Evolutionary conservation across 208 protist genomes (phyloP).

Genomic region (Leishmania tropica): DNA sequence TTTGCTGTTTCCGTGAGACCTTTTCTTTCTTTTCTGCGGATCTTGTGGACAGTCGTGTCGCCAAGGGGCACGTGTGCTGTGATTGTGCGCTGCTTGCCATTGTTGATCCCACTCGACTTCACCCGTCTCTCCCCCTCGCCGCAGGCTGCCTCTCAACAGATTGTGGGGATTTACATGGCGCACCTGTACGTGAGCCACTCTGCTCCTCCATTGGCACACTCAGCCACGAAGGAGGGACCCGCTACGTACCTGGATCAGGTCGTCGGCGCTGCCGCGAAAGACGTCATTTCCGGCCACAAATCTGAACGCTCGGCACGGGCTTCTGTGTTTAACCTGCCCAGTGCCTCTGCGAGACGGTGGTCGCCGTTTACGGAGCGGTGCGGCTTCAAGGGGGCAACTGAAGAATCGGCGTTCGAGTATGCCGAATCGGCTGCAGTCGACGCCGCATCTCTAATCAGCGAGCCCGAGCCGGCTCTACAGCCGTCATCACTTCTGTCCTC

Average conservation of each 20-base stretch:
- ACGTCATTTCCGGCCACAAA: no score
- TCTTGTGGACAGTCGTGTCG: no score
- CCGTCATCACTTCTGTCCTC: no score
- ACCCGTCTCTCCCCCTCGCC: not conserved
- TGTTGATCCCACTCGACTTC: not conserved
- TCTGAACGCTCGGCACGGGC: not conserved
- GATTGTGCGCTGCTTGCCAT: no score
- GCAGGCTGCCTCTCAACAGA: not conserved
- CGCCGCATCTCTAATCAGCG: not conserved
- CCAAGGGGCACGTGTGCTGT: not conserved
- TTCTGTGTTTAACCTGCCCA: not conserved
- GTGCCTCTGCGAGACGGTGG: not conserved
- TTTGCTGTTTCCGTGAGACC: not conserved
- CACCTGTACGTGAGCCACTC: slow-evolving; percentile 20
- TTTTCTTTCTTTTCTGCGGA: not conserved
- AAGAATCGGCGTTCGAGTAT: not conserved
- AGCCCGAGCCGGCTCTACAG: not conserved
- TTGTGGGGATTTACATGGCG: slow-evolving; percentile 10
- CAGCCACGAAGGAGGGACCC: not conserved
- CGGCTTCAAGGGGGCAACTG: not conserved
- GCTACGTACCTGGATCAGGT: slow-evolving; percentile 20
- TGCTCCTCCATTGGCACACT: slow-evolving; percentile 8
- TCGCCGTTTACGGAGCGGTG: slow-evolving; percentile 5
- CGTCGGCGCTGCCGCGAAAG: not conserved
- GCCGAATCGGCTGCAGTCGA: not conserved